A percentile compares a stretch with the other conserved stretches of the same genome.
These are phyloP conservation scores for Albifimbria verrucaria DNA, from an alignment of 2,329 filamentous ascomycete species.

Conservation along the genomic window DNA sequence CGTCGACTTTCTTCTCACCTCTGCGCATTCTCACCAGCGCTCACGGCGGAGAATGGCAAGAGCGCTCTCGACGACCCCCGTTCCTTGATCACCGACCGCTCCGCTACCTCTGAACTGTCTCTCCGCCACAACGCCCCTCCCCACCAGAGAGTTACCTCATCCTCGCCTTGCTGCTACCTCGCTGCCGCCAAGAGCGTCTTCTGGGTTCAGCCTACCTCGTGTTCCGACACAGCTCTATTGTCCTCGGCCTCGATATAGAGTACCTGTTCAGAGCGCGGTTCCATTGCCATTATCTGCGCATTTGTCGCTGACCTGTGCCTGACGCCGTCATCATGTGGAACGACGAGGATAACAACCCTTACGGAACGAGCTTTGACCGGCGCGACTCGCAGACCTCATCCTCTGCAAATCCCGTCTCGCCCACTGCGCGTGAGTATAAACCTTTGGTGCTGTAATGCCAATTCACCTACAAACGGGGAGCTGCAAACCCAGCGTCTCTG, in stretches of 20 bases:
- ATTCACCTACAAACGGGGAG: too few species aligned
- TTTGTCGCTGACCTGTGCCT: too few species aligned
- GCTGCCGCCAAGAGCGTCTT: too few species aligned
- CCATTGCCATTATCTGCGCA: too few species aligned
- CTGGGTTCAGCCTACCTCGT: too few species aligned
- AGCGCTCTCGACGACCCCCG: not conserved
- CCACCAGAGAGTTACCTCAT: too few species aligned
- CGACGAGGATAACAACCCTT: conserved; percentile 97
- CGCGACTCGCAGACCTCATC: conserved; percentile 76
- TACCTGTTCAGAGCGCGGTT: too few species aligned
- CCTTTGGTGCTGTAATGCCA: conserved; percentile 13
- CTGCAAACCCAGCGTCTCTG: too few species aligned
- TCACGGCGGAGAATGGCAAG: not conserved
- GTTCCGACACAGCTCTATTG: too few species aligned
- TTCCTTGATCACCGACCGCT: not conserved
- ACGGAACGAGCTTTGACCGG: conserved; percentile 85
- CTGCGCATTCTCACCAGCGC: not conserved
- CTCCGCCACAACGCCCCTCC: not conserved
- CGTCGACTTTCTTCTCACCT: not conserved
- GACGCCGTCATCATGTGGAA: conserved; percentile 80
- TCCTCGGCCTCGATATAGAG: too few species aligned
- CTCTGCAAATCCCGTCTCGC: conserved; percentile 61
- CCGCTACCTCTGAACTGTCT: not conserved
- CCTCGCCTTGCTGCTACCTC: too few species aligned
- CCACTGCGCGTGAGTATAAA: conserved; percentile 56